phyloP scores from a whole-genome alignment of 192 early-diverging fungal species.

The Rhizophlyctis rosea region DNA sequence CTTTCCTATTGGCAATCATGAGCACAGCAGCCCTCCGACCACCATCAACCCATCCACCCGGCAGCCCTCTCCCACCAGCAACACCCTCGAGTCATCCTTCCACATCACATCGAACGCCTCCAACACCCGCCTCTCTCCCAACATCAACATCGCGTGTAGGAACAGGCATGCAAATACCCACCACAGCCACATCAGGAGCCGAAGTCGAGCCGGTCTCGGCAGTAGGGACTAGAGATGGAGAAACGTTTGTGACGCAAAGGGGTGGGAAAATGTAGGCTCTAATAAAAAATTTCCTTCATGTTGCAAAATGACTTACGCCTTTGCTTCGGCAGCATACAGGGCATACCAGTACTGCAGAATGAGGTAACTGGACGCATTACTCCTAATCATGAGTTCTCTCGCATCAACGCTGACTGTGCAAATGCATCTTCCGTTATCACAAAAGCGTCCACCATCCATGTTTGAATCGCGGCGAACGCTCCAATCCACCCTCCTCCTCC shows the following conservation, averaged over 20 bases:
- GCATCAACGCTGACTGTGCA: not conserved
- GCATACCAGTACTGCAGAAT: not conserved
- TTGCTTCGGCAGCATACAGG: slow-evolving; percentile 20
- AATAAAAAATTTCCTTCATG: too few relatives aligned
- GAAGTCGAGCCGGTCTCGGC: slow-evolving; percentile 23
- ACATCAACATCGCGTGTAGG: too few relatives aligned
- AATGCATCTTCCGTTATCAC: not conserved
- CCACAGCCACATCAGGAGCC: too few relatives aligned
- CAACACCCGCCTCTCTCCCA: too few relatives aligned
- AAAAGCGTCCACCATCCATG: slow-evolving; percentile 28
- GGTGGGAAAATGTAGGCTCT: slow-evolving; percentile 48
- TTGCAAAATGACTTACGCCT: slow-evolving; percentile 36
- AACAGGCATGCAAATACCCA: too few relatives aligned
- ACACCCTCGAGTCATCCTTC: too few relatives aligned
- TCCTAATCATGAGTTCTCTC: not conserved
- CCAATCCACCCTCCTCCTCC: slow-evolving; percentile 57
- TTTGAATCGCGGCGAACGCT: slow-evolving; percentile 45
- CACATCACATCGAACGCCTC: too few relatives aligned
- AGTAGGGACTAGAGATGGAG: slow-evolving; percentile 18
- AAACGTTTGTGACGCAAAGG: slow-evolving; percentile 53
- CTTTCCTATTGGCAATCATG: too few relatives aligned
- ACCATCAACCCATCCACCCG: too few relatives aligned
- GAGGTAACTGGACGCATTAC: not conserved
- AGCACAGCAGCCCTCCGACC: too few relatives aligned
- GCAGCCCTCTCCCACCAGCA: too few relatives aligned